Percentiles rank a stretch among this genome's conserved stretches.
phyloP scores from a whole-genome alignment of 139 green algal genomes.

The Pleodorina starrii region DNA sequence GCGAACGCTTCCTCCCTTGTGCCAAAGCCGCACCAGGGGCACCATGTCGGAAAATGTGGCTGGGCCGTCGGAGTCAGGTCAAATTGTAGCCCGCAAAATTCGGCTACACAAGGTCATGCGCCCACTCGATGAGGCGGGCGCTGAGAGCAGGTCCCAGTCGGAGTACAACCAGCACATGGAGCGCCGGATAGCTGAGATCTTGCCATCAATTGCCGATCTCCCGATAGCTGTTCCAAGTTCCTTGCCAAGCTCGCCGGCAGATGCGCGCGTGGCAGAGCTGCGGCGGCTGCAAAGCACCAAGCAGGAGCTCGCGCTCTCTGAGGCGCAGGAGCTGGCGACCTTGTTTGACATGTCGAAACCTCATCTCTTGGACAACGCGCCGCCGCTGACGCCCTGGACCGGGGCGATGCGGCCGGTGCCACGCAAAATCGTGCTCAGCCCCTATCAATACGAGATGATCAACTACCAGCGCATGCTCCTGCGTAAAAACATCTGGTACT shows the following conservation, averaged over 20 bases:
- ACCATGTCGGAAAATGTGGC: slow-evolving; percentile 21
- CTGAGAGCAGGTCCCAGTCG: slow-evolving; percentile 30
- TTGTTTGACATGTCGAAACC: slow-evolving; percentile 69
- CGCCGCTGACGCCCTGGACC: slow-evolving; percentile 41
- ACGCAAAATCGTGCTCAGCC: slow-evolving; percentile 63
- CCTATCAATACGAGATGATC: slow-evolving; percentile 77
- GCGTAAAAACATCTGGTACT: slow-evolving; percentile 93
- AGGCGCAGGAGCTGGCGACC: slow-evolving; percentile 63
- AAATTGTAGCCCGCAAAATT: slow-evolving; percentile 40
- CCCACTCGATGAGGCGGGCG: slow-evolving; percentile 24
- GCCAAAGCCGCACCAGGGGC: too few relatives aligned
- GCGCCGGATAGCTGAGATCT: slow-evolving; percentile 62
- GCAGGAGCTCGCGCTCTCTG: slow-evolving; percentile 45
- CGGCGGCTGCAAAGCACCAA: slow-evolving; percentile 45
- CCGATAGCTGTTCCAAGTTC: slow-evolving; percentile 12
- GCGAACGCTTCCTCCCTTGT: too few relatives aligned
- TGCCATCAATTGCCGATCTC: slow-evolving; percentile 70
- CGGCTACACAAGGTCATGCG: slow-evolving; percentile 60
- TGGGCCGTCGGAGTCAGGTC: background rate
- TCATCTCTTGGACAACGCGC: slow-evolving; percentile 58
- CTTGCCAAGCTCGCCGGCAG: background rate
- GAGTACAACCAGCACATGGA: slow-evolving; percentile 46
- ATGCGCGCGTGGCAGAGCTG: slow-evolving; percentile 10
- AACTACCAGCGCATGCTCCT: slow-evolving; percentile 88
- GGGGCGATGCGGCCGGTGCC: slow-evolving; percentile 61